phyloP scores from a whole-genome alignment of 169 alveolate genomes.

The Plasmodium gonderi region DNA sequence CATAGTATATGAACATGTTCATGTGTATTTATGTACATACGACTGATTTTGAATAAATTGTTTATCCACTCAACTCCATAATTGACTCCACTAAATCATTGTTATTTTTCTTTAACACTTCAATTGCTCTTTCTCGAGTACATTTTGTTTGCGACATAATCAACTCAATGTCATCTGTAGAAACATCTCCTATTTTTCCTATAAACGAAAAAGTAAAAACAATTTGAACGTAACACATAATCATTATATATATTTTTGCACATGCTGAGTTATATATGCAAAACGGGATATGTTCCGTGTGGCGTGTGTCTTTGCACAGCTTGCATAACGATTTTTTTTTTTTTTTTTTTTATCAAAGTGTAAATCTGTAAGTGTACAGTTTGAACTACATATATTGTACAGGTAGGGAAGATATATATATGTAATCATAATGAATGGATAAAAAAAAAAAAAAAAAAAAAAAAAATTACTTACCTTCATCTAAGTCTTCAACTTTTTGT shows the following conservation, averaged over 20 bases:
- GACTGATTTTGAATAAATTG: too few species aligned
- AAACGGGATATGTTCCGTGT: too few species aligned
- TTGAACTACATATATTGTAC: too few species aligned
- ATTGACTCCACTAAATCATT: conserved; percentile 93
- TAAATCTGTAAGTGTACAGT: too few species aligned
- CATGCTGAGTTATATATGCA: not conserved
- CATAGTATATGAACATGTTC: too few species aligned
- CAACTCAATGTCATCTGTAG: conserved; percentile 87
- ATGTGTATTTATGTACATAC: too few species aligned
- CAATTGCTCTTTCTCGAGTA: conserved; percentile 90
- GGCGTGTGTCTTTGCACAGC: too few species aligned
- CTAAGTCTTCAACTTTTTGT: conserved; percentile 76
- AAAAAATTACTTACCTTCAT: conserved; percentile 74
- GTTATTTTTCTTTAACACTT: conserved; percentile 88
- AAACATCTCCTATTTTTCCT: conserved; percentile 79
- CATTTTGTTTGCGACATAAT: conserved; percentile 92
- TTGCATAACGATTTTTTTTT: too few species aligned
- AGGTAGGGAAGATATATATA: not conserved
- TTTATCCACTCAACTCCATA: conserved; percentile 82
- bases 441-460: not conserved
- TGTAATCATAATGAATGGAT: not conserved
- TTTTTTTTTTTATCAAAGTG: too few species aligned
- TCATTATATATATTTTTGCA: not conserved
- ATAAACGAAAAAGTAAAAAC: conserved; percentile 12
- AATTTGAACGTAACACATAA: not conserved